Base-by-base conservation (phyloP, 768 basidiomycete species). In the Lentinula sp. region DNA sequence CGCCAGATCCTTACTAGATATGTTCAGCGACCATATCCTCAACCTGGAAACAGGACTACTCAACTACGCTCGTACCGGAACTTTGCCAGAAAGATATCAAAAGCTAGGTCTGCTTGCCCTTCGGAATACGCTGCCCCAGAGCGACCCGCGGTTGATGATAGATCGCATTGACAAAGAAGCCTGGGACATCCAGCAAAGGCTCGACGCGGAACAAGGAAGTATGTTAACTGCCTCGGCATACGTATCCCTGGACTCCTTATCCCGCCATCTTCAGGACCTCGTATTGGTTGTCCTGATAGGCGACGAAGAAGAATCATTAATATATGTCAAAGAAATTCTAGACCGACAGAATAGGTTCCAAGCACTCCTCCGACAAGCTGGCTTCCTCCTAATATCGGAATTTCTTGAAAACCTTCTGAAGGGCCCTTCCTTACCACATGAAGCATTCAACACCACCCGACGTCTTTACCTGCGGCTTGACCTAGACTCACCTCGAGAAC, bases 381-480 rank as follows among this genome's bases (percentile, higher is more conserved):
- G 72, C 2, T 66, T 76, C 57, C 64, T 69, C 10, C 62, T 76
- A 6, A 66, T 68, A 13, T 58, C 75, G 15, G 69, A 72, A 49
- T 78, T 73, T 45, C 55, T 73, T 20, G 63, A 65, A 2, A 62
- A 62, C 13, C 63, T 73, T 23, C 7, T 60, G 6, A 37, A 52
- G 10, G 23, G 50, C 23, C 1, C 37, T 52, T 23, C 50, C 7
- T 61, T 73, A 16, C 76, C 74, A 7, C 68, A 76, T 56, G 77
- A 78, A 62, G 71, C 73, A 15, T 73, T 74, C 63, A 75, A 72
- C 60, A 78, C 74, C 12, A 64, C 75, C 18, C 72, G 76, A 12
- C 71, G 74, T n/a, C 67, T 74, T 4, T 74, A 74, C 50, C 68
- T 76, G 58, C 69, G 69, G 42, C 67, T 73, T 16, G 63, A 73